Conservation (phyloP, 805 yeast species). For the Kurtzmaniella fragi region DNA sequence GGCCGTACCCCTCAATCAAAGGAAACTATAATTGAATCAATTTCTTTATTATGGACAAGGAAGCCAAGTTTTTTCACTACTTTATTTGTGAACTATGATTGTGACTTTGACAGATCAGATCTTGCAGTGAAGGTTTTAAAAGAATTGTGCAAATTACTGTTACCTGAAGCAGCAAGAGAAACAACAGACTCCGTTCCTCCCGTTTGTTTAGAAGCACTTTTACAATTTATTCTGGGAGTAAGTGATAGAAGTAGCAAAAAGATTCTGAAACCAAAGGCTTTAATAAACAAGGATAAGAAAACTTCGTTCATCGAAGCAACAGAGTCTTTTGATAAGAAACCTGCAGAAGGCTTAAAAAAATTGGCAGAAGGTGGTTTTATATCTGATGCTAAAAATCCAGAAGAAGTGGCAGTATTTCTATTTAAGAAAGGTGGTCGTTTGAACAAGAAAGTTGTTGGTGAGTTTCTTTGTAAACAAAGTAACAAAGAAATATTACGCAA, state of each 20-base stretch:
- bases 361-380: constrained; percentile 67
- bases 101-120: constrained; percentile 84
- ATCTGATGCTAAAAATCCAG: constrained; percentile 36
- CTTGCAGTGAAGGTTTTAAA: constrained; percentile 63
- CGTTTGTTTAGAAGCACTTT: constrained; percentile 81
- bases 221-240: constrained; percentile 63
- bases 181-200: constrained; percentile 91
- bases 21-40: constrained; percentile 78
- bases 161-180: constrained; percentile 76
- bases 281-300: constrained; percentile 50
- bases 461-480: constrained; percentile 71
- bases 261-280: constrained; percentile 12
- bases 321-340: constrained; percentile 69
- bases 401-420: constrained; percentile 71
- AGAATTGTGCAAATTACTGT: constrained; percentile 68
- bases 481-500: constrained; percentile 54
- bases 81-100: constrained; percentile 79
- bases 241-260: constrained; percentile 33
- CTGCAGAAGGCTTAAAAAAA: constrained; percentile 66
- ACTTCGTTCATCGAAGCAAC: constrained; percentile 75
- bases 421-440: constrained; percentile 74
- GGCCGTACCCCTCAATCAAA: constrained; percentile 45
- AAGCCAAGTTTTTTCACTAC: constrained; percentile 73
- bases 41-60: constrained; percentile 78
- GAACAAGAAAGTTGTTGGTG: constrained; percentile 86